Evolutionary conservation across 306 rosid genomes (phyloP).

Genomic region (Cicer chorassanicum): DNA sequence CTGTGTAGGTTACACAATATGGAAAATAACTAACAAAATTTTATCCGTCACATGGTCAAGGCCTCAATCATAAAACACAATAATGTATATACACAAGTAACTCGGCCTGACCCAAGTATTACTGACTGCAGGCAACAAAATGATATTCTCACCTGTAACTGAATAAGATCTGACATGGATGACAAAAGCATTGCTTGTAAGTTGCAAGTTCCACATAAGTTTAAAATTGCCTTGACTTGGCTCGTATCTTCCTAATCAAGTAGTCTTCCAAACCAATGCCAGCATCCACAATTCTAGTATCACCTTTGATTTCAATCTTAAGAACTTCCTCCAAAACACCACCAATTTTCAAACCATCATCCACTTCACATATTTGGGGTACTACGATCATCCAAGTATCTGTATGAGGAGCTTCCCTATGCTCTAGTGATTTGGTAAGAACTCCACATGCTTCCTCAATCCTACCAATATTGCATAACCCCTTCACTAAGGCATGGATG

Average conservation of each 20-base stretch:
- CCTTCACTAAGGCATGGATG: slow-evolving; percentile 65
- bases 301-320: slow-evolving; percentile 57
- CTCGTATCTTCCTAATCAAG: slow-evolving; percentile 59
- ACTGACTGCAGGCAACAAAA: not conserved
- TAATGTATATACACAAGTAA: not conserved
- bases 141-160: not conserved
- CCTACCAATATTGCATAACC: slow-evolving; percentile 74
- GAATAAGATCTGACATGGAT: slow-evolving; percentile 3
- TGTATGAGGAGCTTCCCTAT: slow-evolving; percentile 72
- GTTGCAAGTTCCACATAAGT: not conserved
- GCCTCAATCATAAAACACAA: not conserved
- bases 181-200: slow-evolving; percentile 10
- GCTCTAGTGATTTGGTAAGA: slow-evolving; percentile 54
- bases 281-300: slow-evolving; percentile 68
- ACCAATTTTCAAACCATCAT: slow-evolving; percentile 47
- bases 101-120: not conserved
- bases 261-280: slow-evolving; percentile 71
- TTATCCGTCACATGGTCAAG: not conserved
- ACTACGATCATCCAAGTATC: slow-evolving; percentile 68
- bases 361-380: slow-evolving; percentile 66
- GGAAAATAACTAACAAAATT: slow-evolving; percentile 16
- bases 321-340: slow-evolving; percentile 55
- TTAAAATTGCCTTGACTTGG: slow-evolving; percentile 46
- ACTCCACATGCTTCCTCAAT: slow-evolving; percentile 72
- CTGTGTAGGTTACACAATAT: not conserved